Evolutionary conservation across 129 eudicot genomes (phyloP).

Genomic region (Flaveria brownii): DNA sequence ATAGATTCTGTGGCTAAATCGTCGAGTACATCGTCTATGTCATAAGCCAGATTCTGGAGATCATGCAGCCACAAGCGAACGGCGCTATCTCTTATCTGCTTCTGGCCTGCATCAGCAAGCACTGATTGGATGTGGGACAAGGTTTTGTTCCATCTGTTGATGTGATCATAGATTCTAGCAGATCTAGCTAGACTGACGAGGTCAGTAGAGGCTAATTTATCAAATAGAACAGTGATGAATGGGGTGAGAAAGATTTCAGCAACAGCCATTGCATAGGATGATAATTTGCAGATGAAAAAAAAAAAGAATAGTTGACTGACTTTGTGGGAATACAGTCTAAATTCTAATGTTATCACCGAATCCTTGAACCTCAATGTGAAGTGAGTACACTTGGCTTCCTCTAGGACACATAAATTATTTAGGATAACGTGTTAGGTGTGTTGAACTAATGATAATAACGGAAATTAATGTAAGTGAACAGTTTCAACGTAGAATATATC

Average conservation of each 20-base stretch:
- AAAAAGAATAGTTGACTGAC: neutral
- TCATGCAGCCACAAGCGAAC: conserved; percentile 41
- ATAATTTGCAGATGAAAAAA: neutral
- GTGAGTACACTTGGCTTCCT: neutral
- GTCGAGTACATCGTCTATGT: conserved; percentile 45
- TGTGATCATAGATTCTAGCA: conserved; percentile 23
- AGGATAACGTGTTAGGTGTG: neutral
- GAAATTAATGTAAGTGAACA: no score
- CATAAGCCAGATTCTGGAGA: conserved; percentile 43
- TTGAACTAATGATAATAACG: no score
- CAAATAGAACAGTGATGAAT: conserved; percentile 34
- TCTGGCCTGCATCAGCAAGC: conserved; percentile 53
- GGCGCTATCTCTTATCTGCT: conserved; percentile 32
- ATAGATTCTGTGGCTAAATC: conserved; percentile 40
- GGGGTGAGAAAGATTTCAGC: conserved; percentile 45
- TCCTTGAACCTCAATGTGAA: neutral
- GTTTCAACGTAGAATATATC: no score
- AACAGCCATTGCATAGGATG: conserved; percentile 14
- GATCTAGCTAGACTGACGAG: conserved; percentile 30
- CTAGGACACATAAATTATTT: neutral
- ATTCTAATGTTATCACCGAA: neutral
- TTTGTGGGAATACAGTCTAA: neutral
- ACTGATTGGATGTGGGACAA: conserved; percentile 32
- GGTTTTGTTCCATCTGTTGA: conserved; percentile 20
- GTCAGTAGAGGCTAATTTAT: conserved; percentile 36